Conservation (phyloP, 192 early-diverging fungal species). For the Rhizophagus clarus region DNA sequence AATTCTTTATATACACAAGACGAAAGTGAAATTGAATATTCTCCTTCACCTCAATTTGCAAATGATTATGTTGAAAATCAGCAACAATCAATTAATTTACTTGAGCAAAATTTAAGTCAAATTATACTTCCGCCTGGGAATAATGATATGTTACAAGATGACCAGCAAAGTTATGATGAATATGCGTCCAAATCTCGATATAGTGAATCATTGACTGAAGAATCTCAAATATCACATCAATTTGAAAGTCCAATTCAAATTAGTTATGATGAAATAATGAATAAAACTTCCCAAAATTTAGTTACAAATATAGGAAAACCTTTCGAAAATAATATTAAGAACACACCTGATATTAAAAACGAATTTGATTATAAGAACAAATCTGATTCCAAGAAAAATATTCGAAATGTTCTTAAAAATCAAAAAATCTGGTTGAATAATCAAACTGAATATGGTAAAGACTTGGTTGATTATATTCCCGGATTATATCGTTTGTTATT, state of each 20-base stretch:
- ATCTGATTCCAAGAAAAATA: background rate
- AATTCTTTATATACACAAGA: background rate
- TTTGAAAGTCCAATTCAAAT: background rate
- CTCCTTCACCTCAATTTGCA: too few relatives aligned
- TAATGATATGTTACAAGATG: background rate
- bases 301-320: too few relatives aligned
- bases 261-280: background rate
- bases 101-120: background rate
- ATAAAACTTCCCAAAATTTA: too few relatives aligned
- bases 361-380: background rate
- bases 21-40: background rate
- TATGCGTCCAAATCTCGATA: background rate
- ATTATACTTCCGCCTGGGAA: background rate
- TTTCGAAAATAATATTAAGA: background rate
- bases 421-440: background rate
- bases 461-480: background rate
- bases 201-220: background rate
- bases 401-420: background rate
- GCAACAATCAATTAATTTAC: background rate
- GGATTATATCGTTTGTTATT: conserved; percentile 21
- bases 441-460: background rate
- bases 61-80: background rate
- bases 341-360: too few relatives aligned
- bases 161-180: background rate
- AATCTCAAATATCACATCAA: background rate